Evolutionary conservation across 768 basidiomycete genomes (phyloP), one percentile per base, ranked within the genome.

Genomic region (Boletus sp.): DNA sequence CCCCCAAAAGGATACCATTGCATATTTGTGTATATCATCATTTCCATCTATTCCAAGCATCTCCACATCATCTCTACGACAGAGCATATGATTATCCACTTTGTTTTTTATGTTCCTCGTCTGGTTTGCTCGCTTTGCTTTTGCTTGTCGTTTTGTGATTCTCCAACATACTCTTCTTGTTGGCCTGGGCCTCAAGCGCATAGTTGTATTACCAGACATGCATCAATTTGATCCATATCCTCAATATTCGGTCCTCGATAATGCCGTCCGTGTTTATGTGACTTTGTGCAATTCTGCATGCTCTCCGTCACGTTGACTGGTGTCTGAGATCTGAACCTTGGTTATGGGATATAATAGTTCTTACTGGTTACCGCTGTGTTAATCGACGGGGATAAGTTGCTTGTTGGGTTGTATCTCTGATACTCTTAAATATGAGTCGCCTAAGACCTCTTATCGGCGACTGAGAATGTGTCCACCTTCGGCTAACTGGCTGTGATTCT

Each of bases 21-120:
- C 64, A 67, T 66, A 56, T 66, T 67, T 72, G 68, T 73, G 55
- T 67, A 72, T 63, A 73, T 57, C 68, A 72, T 61, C 63, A 63
- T 24, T 62, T 66, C 37, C 69, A 72, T 73, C 60, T 70, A 72
- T 70, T 59, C 37, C 52, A 47, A 57, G 63, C 71, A 71, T 71
- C 62, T 68, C 53, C 55, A 58, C 58, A 56, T 49, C 59, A 68
- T 71, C 57, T 70, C 59, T 55, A 57, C n/a, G 58, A 66, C 56
- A 37, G 51, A 60, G 58, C 58, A 63, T 63, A 73, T 58, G 71
- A 59, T 42, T 62, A 42, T 55, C n/a, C 36, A 49, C 50, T 51
- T 61, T 61, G 69, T 67, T 55, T 54, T 54, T 57, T 48, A 60
- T 63, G 60, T 50, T 52, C 45, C 50, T 55, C 32, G 64, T 71